Conservation (phyloP, 352 stramenopile species). For the Phytophthora constricta region DNA sequence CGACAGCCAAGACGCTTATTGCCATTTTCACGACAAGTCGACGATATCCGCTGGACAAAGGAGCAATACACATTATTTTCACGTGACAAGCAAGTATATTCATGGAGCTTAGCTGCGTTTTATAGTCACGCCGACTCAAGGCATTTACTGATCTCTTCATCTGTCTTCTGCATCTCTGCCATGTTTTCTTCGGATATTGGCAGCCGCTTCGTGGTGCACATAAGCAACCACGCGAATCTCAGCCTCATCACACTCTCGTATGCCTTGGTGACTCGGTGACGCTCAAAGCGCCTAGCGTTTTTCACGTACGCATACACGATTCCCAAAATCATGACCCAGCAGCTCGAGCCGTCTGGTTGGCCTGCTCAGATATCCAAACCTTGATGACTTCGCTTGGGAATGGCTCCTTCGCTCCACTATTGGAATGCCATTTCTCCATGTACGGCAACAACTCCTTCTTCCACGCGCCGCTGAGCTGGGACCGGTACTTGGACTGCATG, state of each 20-base stretch:
- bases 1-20: no score
- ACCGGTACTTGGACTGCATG: not conserved
- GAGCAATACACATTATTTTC: no score
- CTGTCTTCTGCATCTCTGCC: conserved; percentile 3
- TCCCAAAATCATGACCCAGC: conserved; percentile 1
- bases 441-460: not conserved
- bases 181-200: not conserved
- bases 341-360: not conserved
- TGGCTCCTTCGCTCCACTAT: not conserved
- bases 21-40: no score
- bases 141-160: not conserved
- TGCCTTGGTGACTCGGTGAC: not conserved
- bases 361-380: not conserved
- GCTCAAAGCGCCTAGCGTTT: not conserved
- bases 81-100: no score
- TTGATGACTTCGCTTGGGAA: not conserved
- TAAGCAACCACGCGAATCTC: conserved; percentile 1
- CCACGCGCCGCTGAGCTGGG: not conserved
- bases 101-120: no score
- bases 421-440: not conserved
- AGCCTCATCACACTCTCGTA: not conserved
- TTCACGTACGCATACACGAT: not conserved
- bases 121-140: no score
- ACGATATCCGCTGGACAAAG: no score
- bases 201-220: conserved; percentile 2